Conservation (phyloP, 257 asterid species). For the Ajuga chamaepitys region DNA sequence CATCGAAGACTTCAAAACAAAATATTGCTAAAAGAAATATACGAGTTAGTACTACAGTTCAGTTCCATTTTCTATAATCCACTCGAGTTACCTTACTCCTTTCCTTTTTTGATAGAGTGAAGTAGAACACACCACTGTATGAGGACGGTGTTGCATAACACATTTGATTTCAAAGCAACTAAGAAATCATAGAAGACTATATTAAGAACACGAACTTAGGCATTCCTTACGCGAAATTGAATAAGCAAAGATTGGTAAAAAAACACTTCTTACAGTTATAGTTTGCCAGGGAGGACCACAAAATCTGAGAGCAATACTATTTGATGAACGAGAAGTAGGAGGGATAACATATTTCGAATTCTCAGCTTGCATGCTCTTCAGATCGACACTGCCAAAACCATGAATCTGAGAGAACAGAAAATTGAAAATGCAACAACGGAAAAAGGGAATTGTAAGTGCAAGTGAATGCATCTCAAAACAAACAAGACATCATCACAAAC, state of each 20-base stretch:
- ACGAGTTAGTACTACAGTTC: background rate
- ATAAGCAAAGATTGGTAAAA: background rate
- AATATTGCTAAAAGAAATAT: background rate
- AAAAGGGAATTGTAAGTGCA: conserved; percentile 14
- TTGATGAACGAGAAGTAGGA: conserved; percentile 76
- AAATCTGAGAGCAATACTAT: conserved; percentile 78
- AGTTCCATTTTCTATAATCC: background rate
- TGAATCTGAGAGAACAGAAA: conserved; percentile 40
- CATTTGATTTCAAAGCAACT: background rate
- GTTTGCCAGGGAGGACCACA: conserved; percentile 29
- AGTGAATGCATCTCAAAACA: conserved; percentile 14
- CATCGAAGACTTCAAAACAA: background rate
- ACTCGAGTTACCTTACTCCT: background rate
- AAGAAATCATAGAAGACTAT: background rate
- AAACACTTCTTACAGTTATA: conserved; percentile 61
- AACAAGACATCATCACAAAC: conserved; percentile 2
- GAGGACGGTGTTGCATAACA: background rate
- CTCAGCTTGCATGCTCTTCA: conserved; percentile 91
- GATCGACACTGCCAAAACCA: conserved; percentile 78
- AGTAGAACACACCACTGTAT: background rate
- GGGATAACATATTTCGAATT: conserved; percentile 55
- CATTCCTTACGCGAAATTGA: background rate
- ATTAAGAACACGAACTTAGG: background rate
- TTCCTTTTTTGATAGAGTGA: background rate
- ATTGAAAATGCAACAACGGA: conserved; percentile 23